Base-by-base conservation (phyloP, 768 basidiomycete species). In the Boletus fagicola region DNA sequence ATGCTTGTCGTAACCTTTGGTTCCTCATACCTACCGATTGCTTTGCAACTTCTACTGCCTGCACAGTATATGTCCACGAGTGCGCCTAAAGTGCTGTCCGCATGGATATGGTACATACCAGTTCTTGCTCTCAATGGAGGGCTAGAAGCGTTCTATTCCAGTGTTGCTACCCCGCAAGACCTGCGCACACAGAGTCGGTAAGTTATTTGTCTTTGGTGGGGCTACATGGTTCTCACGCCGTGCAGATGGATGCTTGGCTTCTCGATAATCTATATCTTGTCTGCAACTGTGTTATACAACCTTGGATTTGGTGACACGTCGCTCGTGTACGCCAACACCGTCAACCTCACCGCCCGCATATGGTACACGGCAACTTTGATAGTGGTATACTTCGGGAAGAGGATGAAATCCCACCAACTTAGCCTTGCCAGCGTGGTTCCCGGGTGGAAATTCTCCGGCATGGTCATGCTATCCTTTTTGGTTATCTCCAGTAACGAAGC, bases 91-190 rank as follows among this genome's bases (percentile, higher is more conserved):
- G 88, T 96, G 38, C 82, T 99, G 7, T 72, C 74, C 13, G 84
- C 87, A 1, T 99, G 94, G 83, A 72, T 92, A 24, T 88, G 83
- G 77, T 96, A 95, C 64, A 87, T 98, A 62, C 97, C 97, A 0
- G 80, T 90, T 22, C 80, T 99, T 65, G 90, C 90, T 6, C 74
- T 93, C 62, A 99, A 99, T 67, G 97, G 97, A 2, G 83, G 91
- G 0, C 75, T 96, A 18, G 97, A 99, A 68, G 92, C 95, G 0
- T 95, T 97, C 71, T 79, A 96, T 62, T 84, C 90, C 3, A 88
- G 91, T 53, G 85, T 87, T 2, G 90, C 93, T 1, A 77, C 79
- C 2, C 78, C 87, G 0, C 63, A 71, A 1, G 87, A 94, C 69
- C 73, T 99, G 11, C 82, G 76, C 46, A 69, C 67, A 8, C 94